phyloP scores from a whole-genome alignment of 164 flowering plant genomes.

The Aristolochia fimbriata region DNA sequence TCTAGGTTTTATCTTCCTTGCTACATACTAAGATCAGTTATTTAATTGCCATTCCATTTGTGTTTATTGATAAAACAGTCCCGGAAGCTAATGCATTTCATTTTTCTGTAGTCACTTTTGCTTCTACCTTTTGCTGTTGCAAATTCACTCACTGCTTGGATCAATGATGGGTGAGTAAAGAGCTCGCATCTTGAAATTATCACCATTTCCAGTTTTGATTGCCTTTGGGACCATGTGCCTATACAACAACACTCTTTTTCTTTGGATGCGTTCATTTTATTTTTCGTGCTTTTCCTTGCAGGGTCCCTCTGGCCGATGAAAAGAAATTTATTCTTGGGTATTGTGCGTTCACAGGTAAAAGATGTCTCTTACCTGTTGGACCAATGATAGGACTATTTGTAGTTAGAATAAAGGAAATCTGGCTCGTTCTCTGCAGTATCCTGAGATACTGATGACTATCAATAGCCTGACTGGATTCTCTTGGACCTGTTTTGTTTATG shows the following conservation, averaged over 20 bases:
- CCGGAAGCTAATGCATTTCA: background rate
- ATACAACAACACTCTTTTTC: no score
- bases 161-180: slow-evolving; percentile 70
- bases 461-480: no score
- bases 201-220: background rate
- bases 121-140: slow-evolving; percentile 96
- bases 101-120: slow-evolving; percentile 47
- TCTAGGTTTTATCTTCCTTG: no score
- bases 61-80: background rate
- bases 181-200: background rate
- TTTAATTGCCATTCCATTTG: background rate
- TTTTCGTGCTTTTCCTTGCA: slow-evolving; percentile 18
- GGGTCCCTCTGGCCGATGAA: slow-evolving; percentile 84
- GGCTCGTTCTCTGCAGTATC: background rate
- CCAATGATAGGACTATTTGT: no score
- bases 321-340: slow-evolving; percentile 65
- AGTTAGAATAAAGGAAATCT: background rate
- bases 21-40: background rate
- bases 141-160: slow-evolving; percentile 73
- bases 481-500: slow-evolving; percentile 4
- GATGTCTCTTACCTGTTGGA: no score
- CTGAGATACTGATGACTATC: background rate
- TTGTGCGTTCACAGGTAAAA: slow-evolving; percentile 63
- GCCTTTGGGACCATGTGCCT: no score
- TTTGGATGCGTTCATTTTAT: background rate